Evolutionary conservation across 139 green algal genomes (phyloP), one percentile per base, ranked within the genome.

Genomic region (Chlamydomonas eustigma): DNA sequence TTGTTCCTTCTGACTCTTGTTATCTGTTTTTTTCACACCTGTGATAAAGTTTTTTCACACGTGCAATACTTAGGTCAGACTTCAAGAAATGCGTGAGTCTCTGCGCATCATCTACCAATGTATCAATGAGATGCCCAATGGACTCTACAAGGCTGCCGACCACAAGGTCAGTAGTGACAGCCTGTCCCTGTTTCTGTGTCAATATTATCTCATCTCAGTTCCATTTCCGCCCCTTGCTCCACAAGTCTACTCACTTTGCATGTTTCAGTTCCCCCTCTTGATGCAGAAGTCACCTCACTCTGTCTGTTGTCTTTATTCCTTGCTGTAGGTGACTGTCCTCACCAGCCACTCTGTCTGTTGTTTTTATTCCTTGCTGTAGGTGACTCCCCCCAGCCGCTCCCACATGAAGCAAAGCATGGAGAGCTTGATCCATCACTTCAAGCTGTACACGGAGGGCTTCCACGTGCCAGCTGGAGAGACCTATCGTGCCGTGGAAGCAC

Each of bases 361-460:
- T 63, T 63, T 63, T 63, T 63, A 28, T 24, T 63, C 24, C 22
- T 63, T 24, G 66, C 51, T n/a, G n/a, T n/a, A n/a, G n/a, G n/a
- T 81, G 38, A 67, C 74, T 33, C 80, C 84, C 36, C 84, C 84
- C 33, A 81, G 73, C 76, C 83, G 81, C n/a, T 38, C 70, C n/a
- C 88, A 81, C 52, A 93, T 95, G 83, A 95, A 96, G 82, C 87
- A 94, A 81, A 89, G 78, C 68, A 94, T 96, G 90, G 90, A 95
- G 83, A 86, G 88, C 32, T 79, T 94, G 22, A 94, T 95, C 81
- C 88, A 94, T 76, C 89, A 97, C 83, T 97, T 97, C 84, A 97
- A 97, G 82, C 79, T 84, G 8, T 86, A 86, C 79, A 86, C 84
- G 8, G 85, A 90, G 82, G 85, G 85, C 73, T 87, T 86, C 78